phyloP scores from a whole-genome alignment of 2,329 filamentous ascomycete species.

The Xylaria sp. region DNA sequence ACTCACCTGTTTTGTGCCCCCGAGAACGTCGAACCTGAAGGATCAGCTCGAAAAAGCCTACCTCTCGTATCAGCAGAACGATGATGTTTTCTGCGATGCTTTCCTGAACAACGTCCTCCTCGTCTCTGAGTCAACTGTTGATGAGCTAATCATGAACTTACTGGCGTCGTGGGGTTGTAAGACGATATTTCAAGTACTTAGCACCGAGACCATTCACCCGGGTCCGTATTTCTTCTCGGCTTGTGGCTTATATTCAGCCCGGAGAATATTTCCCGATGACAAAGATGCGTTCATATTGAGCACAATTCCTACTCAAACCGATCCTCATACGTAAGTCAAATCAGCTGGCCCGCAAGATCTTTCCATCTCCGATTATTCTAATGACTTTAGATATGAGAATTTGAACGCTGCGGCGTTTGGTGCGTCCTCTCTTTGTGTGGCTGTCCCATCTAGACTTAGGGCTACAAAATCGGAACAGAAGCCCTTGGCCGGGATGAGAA shows the following conservation, averaged over 20 bases:
- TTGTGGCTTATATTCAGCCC: slow-evolving; percentile 7
- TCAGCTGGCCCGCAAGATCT: no score
- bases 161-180: slow-evolving; percentile 18
- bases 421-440: slow-evolving; percentile 4
- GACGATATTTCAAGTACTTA: slow-evolving; percentile 9
- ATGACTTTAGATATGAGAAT: slow-evolving; percentile 11
- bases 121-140: slow-evolving; percentile 9
- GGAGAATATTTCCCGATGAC: slow-evolving; percentile 15
- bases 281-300: slow-evolving; percentile 20
- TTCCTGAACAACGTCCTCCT: slow-evolving; percentile 14
- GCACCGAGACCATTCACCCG: background rate
- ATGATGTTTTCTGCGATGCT: slow-evolving; percentile 22
- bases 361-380: no score
- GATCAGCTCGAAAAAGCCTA: slow-evolving; percentile 17
- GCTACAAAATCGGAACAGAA: slow-evolving; percentile 4
- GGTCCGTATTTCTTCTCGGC: slow-evolving; percentile 22
- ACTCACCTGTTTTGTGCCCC: slow-evolving; percentile 15
- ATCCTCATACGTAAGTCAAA: slow-evolving; percentile 16
- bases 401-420: slow-evolving; percentile 18
- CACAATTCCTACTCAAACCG: slow-evolving; percentile 8
- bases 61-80: slow-evolving; percentile 8
- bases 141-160: slow-evolving; percentile 3
- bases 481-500: slow-evolving; percentile 20
- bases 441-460: slow-evolving; percentile 21
- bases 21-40: background rate